A percentile compares a stretch with the other conserved stretches of the same genome.
These are phyloP conservation scores for Candida patagonica DNA, from an alignment of 805 yeast species.

Conservation along the genomic window DNA sequence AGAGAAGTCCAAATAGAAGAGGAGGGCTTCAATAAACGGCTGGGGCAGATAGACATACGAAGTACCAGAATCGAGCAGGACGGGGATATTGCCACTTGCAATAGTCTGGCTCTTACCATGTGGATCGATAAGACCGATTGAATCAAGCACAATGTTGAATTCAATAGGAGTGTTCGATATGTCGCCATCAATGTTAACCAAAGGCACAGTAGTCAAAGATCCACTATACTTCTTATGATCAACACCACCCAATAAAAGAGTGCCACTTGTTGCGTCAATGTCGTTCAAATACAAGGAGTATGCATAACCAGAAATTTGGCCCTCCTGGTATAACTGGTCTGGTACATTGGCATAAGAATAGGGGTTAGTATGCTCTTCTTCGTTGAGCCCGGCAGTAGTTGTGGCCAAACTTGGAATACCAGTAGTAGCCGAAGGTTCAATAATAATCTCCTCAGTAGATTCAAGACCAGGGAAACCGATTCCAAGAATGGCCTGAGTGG, in stretches of 20 bases:
- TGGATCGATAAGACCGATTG: constrained; percentile 2
- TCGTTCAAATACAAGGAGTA: constrained; percentile 40
- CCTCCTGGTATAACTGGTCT: constrained; percentile 40
- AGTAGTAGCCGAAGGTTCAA: background rate
- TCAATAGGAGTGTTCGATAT: constrained; percentile 10
- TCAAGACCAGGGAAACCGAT: constrained; percentile 14
- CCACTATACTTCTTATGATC: constrained; percentile 42
- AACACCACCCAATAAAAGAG: constrained; percentile 44
- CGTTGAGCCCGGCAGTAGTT: background rate
- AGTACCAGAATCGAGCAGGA: constrained; percentile 32
- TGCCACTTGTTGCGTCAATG: constrained; percentile 27
- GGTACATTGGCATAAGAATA: constrained; percentile 56
- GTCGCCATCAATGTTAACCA: constrained; percentile 7
- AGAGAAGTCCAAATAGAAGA: constrained; percentile 30
- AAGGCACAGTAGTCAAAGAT: constrained; percentile 17
- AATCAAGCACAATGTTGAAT: constrained; percentile 10
- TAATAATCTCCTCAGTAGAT: constrained; percentile 6
- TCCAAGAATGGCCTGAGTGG: constrained; percentile 29
- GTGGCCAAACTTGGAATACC: constrained; percentile 1
- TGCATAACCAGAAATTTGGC: constrained; percentile 32
- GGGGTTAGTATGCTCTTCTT: background rate
- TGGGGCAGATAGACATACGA: constrained; percentile 19
- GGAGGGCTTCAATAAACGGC: constrained; percentile 24
- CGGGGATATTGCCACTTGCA: constrained; percentile 22
- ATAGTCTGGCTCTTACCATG: constrained; percentile 4